Evolutionary conservation across 768 basidiomycete genomes (phyloP).

Genomic region (Mycena floridula): DNA sequence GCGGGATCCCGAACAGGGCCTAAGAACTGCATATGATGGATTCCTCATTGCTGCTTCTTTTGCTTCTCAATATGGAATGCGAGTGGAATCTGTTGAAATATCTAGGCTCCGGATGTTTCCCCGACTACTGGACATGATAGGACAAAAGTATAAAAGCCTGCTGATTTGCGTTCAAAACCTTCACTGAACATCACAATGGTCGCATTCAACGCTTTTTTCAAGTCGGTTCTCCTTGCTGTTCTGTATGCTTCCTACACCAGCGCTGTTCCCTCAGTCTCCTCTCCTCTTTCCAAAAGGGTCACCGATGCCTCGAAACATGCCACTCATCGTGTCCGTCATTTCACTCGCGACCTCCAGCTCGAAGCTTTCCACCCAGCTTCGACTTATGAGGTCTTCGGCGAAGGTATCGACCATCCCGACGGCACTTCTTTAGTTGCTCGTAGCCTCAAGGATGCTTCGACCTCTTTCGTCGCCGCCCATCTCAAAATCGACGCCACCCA

Average conservation of each 20-base stretch:
- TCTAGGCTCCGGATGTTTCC: no score
- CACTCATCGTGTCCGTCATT: constrained; percentile 23
- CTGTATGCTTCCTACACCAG: constrained; percentile 16
- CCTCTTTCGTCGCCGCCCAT: constrained; percentile 22
- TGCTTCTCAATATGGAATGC: no score
- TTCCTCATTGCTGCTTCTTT: no score
- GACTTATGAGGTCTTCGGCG: constrained; percentile 25
- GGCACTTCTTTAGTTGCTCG: constrained; percentile 12
- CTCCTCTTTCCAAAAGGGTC: no score
- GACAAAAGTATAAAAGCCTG: no score
- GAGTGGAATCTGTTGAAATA: no score
- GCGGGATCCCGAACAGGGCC: no score
- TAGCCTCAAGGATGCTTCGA: constrained; percentile 21
- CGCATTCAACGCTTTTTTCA: constrained; percentile 20
- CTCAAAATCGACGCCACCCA: constrained; percentile 15
- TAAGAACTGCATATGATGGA: no score
- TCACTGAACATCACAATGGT: constrained; percentile 24
- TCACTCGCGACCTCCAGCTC: constrained; percentile 24
- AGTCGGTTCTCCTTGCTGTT: constrained; percentile 19
- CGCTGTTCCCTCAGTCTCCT: constrained; percentile 21
- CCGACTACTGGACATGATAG: no score
- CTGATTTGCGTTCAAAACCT: no score
- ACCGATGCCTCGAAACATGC: constrained; percentile 23
- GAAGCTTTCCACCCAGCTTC: constrained; percentile 31
- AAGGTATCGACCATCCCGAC: constrained; percentile 18